Evolutionary conservation across 2,329 filamentous ascomycete species (phyloP).

Genomic region (Fusarium equiseti): DNA sequence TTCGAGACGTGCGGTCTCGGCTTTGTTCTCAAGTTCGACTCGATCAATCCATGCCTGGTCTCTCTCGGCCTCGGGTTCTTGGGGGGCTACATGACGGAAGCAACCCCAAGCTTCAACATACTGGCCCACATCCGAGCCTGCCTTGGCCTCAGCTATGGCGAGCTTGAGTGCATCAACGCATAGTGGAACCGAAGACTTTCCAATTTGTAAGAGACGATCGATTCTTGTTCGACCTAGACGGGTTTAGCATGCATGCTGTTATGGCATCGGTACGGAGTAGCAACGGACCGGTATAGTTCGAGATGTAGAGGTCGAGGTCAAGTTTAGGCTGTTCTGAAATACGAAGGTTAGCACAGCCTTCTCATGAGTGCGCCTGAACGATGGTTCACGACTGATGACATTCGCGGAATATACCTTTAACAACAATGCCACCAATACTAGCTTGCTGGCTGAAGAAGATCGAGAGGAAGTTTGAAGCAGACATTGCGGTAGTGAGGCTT

Average conservation of each 20-base stretch:
- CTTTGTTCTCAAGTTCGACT: conserved; percentile 73
- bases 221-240: conserved; percentile 79
- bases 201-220: conserved; percentile 85
- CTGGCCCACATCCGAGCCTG: conserved; percentile 76
- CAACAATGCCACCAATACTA: conserved; percentile 60
- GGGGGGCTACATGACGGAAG: conserved; percentile 72
- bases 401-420: conserved; percentile 57
- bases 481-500: conserved; percentile 51
- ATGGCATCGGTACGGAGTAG: background rate
- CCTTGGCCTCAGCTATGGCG: conserved; percentile 81
- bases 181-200: conserved; percentile 79
- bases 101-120: conserved; percentile 78
- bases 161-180: conserved; percentile 83
- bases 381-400: conserved; percentile 9
- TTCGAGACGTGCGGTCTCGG: conserved; percentile 82
- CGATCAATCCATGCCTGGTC: conserved; percentile 83
- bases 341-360: conserved; percentile 24
- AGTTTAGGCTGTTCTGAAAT: conserved; percentile 81
- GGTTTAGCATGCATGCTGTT: conserved; percentile 20
- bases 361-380: background rate
- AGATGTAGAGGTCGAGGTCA: conserved; percentile 90
- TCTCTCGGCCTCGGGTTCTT: conserved; percentile 73
- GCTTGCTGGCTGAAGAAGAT: conserved; percentile 62
- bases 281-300: conserved; percentile 82
- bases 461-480: conserved; percentile 51